Evolutionary conservation across 208 protist species (phyloP).

Genomic region (Naegleria lovaniensis): DNA sequence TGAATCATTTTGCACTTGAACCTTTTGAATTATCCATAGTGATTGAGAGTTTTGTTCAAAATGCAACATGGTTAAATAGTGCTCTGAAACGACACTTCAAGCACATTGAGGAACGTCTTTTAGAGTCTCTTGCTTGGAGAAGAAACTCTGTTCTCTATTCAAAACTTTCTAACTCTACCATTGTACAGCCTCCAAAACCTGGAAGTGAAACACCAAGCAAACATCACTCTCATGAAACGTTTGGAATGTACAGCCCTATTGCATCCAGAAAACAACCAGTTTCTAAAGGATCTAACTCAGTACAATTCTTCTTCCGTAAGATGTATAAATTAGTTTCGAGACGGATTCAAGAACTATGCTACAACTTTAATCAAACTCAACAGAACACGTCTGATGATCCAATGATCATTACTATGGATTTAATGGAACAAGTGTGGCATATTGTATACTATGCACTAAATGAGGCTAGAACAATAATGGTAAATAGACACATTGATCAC

Average conservation of each 20-base stretch:
- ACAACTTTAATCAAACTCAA: background rate
- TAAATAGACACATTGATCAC: slow-evolving; percentile 3
- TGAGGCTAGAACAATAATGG: background rate
- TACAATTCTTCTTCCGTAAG: slow-evolving; percentile 11
- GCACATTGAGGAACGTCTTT: background rate
- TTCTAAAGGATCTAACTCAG: background rate
- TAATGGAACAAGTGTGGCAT: background rate
- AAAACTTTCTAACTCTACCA: background rate
- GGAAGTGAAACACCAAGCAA: slow-evolving; percentile 12
- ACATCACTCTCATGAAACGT: background rate
- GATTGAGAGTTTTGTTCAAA: slow-evolving; percentile 12
- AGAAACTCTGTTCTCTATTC: background rate
- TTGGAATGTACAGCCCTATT: slow-evolving; percentile 5
- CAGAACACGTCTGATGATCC: background rate
- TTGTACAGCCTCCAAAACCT: background rate
- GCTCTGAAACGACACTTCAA: background rate
- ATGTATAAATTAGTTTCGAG: background rate
- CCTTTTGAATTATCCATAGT: slow-evolving; percentile 1
- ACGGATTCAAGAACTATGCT: background rate
- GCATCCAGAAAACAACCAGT: background rate
- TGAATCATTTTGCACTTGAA: background rate
- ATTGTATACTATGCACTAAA: background rate
- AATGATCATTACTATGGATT: background rate
- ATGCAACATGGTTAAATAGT: slow-evolving; percentile 13
- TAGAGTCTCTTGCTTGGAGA: background rate